Base-by-base conservation (phyloP, 1,284 basidiomycete species). In the Naganishia liquefaciens region DNA sequence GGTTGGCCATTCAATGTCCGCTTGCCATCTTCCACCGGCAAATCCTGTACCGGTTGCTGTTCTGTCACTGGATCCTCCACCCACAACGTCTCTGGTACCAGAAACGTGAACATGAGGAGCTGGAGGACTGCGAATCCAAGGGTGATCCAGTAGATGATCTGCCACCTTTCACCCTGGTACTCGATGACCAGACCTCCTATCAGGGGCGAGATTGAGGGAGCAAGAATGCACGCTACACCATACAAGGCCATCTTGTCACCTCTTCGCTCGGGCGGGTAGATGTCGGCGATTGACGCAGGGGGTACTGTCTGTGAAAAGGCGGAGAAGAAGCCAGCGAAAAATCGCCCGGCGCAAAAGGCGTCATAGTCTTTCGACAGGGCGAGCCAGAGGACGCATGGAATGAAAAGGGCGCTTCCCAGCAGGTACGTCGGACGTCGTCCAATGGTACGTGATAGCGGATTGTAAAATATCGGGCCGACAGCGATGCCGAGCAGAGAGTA, bases 401-500 rank as follows among this genome's bases (percentile, higher is more conserved):
- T 67, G 70, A 75, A 77, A 28, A 77, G 70, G 3, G 72, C 62
- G 51, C 75, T 75, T n/a, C 74, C 74, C 53, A 77, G 44, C 49
- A 79, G 63, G 69, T 76, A 76, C 7, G 75, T 72, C 0, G 76
- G 73, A 39, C 77, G 71, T 19, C 76, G 71, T 19, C 77, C 77
- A 19, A 64, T 64, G 19, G 63, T 64, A 19, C 55, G 46, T 6
- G 71, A 71, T 11, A 73, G 49, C 13, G 72, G 73, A 54, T 74
- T 73, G 69, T 72, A 74, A 23, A 79, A 67, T 9, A 79, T 58
- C 0, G 76, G 72, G 1, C 78, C 78, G 3, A 76, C 72, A 1
- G 75, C 77, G n/a, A 75, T 69, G 33, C 78, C 78, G 15, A 79
- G 72, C n/a, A 79, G 71, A 25, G 68, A 68, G 68, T 77, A 77